Evolutionary conservation across 2,329 filamentous ascomycete genomes (phyloP).

Genomic region (Aspergillus costaricaensis): DNA sequence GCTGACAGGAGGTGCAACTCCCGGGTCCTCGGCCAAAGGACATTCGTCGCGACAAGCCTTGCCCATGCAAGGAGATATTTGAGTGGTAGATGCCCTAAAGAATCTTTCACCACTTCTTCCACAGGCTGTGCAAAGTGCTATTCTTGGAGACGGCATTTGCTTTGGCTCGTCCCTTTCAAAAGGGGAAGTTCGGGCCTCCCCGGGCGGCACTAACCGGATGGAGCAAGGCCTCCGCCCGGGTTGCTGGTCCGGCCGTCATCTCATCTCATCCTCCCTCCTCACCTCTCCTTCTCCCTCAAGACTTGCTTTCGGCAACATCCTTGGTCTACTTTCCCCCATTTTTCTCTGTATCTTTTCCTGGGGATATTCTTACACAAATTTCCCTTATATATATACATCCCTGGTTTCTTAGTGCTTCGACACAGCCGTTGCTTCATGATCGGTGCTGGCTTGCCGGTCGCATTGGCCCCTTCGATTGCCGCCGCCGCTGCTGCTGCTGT

Average conservation of each 20-base stretch:
- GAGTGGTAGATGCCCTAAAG: background rate
- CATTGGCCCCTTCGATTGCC: conserved; percentile 6
- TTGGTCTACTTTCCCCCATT: background rate
- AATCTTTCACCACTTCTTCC: background rate
- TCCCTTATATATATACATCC: conserved; percentile 5
- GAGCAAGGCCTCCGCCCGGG: conserved; percentile 17
- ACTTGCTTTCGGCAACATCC: background rate
- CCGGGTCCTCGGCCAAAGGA: conserved; percentile 21
- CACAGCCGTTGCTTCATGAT: conserved; percentile 10
- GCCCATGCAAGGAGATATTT: conserved; percentile 9
- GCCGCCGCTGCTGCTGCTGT: conserved; percentile 12
- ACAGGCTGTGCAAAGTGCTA: background rate
- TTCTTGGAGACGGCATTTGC: background rate
- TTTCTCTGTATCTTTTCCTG: too few species aligned
- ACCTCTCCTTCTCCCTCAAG: too few species aligned
- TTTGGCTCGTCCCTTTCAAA: conserved; percentile 1
- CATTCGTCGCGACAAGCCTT: conserved; percentile 18
- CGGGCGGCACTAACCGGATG: conserved; percentile 17
- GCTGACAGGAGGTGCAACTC: conserved; percentile 33
- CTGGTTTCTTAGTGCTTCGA: background rate
- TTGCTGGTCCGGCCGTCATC: conserved; percentile 19
- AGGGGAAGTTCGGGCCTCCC: conserved; percentile 8
- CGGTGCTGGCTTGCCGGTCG: conserved; percentile 14
- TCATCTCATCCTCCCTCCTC: conserved; percentile 6
- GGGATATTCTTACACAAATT: background rate